phyloP scores from a whole-genome alignment of 169 alveolate genomes.

The Plasmodium yoelii region DNA sequence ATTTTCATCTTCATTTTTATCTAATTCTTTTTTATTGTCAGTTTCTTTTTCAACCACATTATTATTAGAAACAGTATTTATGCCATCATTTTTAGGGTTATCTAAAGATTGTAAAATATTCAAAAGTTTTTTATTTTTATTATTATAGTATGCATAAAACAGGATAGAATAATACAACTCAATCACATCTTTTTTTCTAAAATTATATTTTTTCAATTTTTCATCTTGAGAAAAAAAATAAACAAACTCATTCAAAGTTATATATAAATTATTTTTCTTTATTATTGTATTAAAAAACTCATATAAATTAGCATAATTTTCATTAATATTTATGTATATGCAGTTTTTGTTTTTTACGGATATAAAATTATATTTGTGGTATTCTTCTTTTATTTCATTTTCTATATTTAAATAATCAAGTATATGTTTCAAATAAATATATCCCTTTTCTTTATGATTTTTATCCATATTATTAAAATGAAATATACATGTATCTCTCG shows the following conservation, averaged over 20 bases:
- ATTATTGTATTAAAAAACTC: slow-evolving; percentile 36
- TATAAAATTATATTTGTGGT: slow-evolving; percentile 41
- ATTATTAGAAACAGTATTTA: not conserved
- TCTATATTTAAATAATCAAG: slow-evolving; percentile 59
- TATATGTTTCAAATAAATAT: slow-evolving; percentile 51
- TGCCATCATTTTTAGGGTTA: not conserved
- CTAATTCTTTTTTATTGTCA: not conserved
- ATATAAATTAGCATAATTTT: slow-evolving; percentile 34
- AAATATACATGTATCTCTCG: slow-evolving; percentile 40
- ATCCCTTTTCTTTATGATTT: slow-evolving; percentile 40
- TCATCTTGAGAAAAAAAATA: slow-evolving; percentile 60
- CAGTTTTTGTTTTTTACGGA: slow-evolving; percentile 41
- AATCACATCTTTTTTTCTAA: slow-evolving; percentile 29
- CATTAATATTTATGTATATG: slow-evolving; percentile 63
- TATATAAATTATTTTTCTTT: slow-evolving; percentile 50
- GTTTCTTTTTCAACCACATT: not conserved
- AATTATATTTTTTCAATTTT: slow-evolving; percentile 27
- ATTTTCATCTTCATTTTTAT: slow-evolving; percentile 4
- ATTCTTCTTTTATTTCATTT: slow-evolving; percentile 49
- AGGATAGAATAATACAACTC: slow-evolving; percentile 58
- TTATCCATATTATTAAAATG: slow-evolving; percentile 66
- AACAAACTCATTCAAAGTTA: slow-evolving; percentile 67
- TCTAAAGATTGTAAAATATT: slow-evolving; percentile 23
- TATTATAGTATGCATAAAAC: slow-evolving; percentile 62
- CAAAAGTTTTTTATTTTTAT: slow-evolving; percentile 27